Conservation (phyloP, 2,329 filamentous ascomycete species). For the Tolypocladium inflatum region DNA sequence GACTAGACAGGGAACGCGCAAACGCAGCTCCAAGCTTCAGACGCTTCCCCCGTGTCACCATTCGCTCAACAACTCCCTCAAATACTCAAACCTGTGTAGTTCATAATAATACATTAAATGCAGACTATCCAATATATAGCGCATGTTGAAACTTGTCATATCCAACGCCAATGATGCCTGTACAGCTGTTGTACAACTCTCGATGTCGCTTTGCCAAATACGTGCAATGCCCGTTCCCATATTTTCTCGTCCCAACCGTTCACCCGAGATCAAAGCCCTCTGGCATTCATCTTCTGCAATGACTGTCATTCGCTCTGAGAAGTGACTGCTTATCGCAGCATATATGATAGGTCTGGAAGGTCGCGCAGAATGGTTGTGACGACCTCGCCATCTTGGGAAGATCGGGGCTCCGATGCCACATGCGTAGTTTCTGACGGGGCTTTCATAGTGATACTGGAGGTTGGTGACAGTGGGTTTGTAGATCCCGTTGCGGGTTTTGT, state of each 20-base stretch:
- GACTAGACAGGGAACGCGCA: not conserved
- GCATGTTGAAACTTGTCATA: not conserved
- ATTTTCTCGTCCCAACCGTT: not conserved
- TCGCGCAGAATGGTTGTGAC: conserved; percentile 24
- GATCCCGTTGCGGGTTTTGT: not conserved
- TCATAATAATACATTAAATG: not conserved
- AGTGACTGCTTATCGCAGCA: conserved; percentile 23
- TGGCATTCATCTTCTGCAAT: not conserved
- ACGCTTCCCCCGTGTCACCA: not conserved
- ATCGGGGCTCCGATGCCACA: not conserved
- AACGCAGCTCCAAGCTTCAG: not conserved
- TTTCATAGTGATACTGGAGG: not conserved
- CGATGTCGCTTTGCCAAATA: not conserved
- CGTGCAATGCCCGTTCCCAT: not conserved
- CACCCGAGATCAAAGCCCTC: not conserved
- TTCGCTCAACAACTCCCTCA: not conserved
- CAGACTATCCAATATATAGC: not conserved
- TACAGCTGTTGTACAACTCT: not conserved
- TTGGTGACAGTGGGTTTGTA: not conserved
- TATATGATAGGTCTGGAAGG: conserved; percentile 36
- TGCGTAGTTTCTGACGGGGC: too few relatives aligned
- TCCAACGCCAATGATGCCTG: not conserved
- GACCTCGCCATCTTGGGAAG: conserved; percentile 17
- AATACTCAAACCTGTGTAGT: too few relatives aligned
- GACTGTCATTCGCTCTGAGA: not conserved